A percentile compares a stretch with the other conserved stretches of the same genome.
phyloP scores from a whole-genome alignment of 1,284 basidiomycete species.

The Ustilago xerochloae region DNA sequence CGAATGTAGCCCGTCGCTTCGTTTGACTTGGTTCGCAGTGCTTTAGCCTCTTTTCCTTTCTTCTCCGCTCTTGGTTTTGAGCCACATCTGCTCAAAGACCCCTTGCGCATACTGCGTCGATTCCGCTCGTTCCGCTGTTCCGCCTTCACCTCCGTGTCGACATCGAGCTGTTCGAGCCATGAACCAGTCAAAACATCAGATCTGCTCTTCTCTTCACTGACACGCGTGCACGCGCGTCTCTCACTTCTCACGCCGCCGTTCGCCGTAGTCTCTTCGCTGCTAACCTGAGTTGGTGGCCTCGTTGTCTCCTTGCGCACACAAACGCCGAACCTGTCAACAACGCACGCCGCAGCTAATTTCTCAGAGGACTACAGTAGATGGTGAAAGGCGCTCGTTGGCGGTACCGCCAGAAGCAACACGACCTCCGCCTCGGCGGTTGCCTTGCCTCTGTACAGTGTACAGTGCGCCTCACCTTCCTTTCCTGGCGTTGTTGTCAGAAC shows the following conservation, averaged over 20 bases:
- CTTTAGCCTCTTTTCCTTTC: not conserved
- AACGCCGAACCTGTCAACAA: constrained; percentile 20
- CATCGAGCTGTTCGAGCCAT: too few relatives aligned
- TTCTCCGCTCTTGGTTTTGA: not conserved
- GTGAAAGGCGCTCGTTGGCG: not conserved
- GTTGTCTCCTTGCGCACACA: constrained; percentile 15
- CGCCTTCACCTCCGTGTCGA: too few relatives aligned
- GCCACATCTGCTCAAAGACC: not conserved
- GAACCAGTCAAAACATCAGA: not conserved
- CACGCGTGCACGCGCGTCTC: too few relatives aligned
- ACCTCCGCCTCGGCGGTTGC: not conserved
- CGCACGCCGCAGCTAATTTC: not conserved
- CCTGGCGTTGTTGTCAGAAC: not conserved
- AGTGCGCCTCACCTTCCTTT: too few relatives aligned
- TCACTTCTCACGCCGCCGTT: not conserved
- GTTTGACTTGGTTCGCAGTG: too few relatives aligned
- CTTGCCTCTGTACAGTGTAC: too few relatives aligned
- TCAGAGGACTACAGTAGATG: not conserved
- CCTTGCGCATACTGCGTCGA: not conserved
- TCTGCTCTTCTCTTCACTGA: too few relatives aligned
- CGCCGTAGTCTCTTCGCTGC: not conserved
- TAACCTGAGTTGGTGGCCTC: not conserved
- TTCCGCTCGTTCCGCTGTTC: not conserved
- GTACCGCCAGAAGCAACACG: not conserved
- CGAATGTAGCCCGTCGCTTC: too few relatives aligned